Base-by-base conservation (phyloP, 2,329 filamentous ascomycete species). In the Lachnellula arida region DNA sequence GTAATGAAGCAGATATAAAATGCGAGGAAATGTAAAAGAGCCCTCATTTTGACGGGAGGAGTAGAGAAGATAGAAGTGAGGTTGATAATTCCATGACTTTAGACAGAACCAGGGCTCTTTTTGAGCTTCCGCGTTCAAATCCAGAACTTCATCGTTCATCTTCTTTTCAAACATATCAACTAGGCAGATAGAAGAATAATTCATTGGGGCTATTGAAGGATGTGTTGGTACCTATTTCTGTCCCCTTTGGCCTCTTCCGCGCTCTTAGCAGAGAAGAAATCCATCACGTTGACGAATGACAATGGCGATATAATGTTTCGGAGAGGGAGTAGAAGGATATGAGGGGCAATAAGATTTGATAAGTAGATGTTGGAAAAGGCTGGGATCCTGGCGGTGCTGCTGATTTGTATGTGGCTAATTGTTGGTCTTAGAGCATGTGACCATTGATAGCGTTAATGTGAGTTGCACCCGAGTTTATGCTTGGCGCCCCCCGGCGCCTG, bases 11-110 rank as follows among this genome's bases (percentile, higher is more conserved):
- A 34, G 4, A 51, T 17, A 22, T 28, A 2, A 43, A 35, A 25
- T 43, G 42, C 25, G 15, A 51, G 11, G 22, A 51, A 43, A 11
- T 37, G 39, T 39, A 22, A 39, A 23, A 42, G 19, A 50, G 34
- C 22, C 48, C 48, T 32, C 48, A 50, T 23, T 17, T 6, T 23
- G 43, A 46, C 6, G 43, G 43, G 43, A 37, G 14, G 40, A 50
- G 17, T 37, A 22, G 5, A 50, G 8, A 50, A 37, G 17, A 50
- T 37, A 15, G 34, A 39, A 50, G 25, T 7, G 25, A 25, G 25
- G 25, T 25, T 25, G 25, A 25, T 25, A 25, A 25, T 25, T 25
- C 25, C 25, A 25, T 25, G 7, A 25, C 3, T 25, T 25, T 25
- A 7, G 25, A 25, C 25, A 25, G 7, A 25, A 25, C 25, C 25